phyloP scores from a whole-genome alignment of 768 basidiomycete genomes.

The Termitomyces titanicus region DNA sequence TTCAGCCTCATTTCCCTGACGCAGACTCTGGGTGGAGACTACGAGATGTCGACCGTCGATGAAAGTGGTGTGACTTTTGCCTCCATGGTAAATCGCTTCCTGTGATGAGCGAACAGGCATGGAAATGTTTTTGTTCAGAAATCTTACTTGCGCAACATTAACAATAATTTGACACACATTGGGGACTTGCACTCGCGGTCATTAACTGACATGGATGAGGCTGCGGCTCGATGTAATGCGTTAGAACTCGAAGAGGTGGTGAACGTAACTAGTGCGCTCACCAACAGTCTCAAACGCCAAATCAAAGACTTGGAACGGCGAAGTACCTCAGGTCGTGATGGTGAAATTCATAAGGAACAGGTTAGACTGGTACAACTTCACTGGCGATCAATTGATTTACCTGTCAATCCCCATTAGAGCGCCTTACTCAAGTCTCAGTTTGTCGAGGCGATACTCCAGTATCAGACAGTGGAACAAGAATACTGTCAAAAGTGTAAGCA shows the following conservation, averaged over 20 bases:
- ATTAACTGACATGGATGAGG: constrained; percentile 74
- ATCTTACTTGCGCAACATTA: constrained; percentile 60
- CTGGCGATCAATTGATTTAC: constrained; percentile 2
- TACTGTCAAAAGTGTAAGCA: constrained; percentile 77
- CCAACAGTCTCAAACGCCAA: constrained; percentile 63
- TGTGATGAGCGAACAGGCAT: too few relatives aligned
- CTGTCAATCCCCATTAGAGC: constrained; percentile 32
- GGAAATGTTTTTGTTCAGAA: constrained; percentile 43
- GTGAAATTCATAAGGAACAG: constrained; percentile 76
- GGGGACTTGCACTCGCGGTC: constrained; percentile 72
- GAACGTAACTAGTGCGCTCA: constrained; percentile 67
- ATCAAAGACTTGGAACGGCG: constrained; percentile 70
- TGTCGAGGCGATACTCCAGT: constrained; percentile 81
- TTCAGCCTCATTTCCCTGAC: too few relatives aligned
- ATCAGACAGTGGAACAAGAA: constrained; percentile 79
- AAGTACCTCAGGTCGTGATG: constrained; percentile 62
- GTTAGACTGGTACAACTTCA: constrained; percentile 28
- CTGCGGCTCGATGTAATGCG: constrained; percentile 53
- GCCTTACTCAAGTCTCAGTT: constrained; percentile 72
- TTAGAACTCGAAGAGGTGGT: constrained; percentile 67
- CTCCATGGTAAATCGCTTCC: too few relatives aligned
- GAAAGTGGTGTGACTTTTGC: too few relatives aligned
- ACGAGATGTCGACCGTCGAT: too few relatives aligned
- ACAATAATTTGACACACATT: constrained; percentile 64
- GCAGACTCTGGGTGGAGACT: too few relatives aligned